phyloP scores from a whole-genome alignment of 2,329 filamentous ascomycete species.

The Penicillium crustosum region DNA sequence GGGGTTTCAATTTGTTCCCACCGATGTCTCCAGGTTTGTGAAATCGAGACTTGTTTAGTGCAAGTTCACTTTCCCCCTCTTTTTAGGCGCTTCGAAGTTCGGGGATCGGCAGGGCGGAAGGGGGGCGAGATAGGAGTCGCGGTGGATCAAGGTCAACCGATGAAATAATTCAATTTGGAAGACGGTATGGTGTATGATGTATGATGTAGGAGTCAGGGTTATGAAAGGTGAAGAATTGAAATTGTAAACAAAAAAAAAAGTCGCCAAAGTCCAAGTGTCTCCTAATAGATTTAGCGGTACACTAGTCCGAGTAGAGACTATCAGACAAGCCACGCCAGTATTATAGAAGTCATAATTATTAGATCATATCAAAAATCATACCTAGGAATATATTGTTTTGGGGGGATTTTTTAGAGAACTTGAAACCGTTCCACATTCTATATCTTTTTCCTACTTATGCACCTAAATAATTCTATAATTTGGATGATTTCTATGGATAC shows the following conservation, averaged over 20 bases:
- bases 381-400: not conserved
- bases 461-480: not conserved
- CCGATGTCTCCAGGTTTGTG: slow-evolving; percentile 3
- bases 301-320: slow-evolving; percentile 11
- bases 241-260: slow-evolving; percentile 1
- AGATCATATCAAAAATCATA: not conserved
- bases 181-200: not conserved
- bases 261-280: not conserved
- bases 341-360: slow-evolving; percentile 1
- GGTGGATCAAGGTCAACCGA: slow-evolving; percentile 10
- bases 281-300: slow-evolving; percentile 13
- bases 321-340: slow-evolving; percentile 7
- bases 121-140: slow-evolving; percentile 12
- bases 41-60: slow-evolving; percentile 7
- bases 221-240: not conserved
- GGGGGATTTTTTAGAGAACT: not conserved
- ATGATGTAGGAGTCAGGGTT: not conserved
- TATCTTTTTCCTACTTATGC: not conserved
- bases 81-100: slow-evolving; percentile 20
- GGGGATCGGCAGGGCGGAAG: slow-evolving; percentile 20
- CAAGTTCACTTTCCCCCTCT: slow-evolving; percentile 13
- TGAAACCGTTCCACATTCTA: not conserved
- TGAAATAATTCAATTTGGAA: not conserved
- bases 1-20: not conserved
- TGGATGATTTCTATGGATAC: not conserved